These are phyloP conservation scores for Tolypocladium paradoxum DNA, from an alignment of 2,329 filamentous ascomycete species.

Conservation along the genomic window DNA sequence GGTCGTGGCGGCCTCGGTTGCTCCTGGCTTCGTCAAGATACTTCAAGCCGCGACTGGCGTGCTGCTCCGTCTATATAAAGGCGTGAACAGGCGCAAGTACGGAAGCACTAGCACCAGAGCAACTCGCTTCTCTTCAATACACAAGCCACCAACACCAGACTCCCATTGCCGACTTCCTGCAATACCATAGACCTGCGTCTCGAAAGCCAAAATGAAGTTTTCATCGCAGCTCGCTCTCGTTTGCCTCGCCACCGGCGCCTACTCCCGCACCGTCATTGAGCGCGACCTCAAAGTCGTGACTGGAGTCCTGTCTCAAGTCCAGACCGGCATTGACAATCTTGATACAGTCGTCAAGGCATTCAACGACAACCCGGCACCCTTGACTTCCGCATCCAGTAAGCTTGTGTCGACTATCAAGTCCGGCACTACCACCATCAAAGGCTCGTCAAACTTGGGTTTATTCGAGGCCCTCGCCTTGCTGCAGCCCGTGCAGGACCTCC, in stretches of 20 bases:
- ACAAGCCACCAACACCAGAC: neutral
- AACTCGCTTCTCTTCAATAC: neutral
- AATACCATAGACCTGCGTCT: neutral
- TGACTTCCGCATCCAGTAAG: neutral
- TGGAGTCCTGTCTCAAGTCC: neutral
- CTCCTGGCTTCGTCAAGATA: neutral
- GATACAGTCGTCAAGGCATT: neutral
- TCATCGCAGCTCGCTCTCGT: neutral
- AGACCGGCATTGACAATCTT: neutral
- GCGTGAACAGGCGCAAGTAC: neutral
- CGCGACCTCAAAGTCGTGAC: neutral
- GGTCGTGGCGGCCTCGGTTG: neutral
- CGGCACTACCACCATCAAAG: neutral
- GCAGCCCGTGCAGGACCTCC: neutral
- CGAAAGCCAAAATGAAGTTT: slow-evolving; percentile 2
- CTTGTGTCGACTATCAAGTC: neutral
- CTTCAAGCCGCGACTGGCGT: neutral
- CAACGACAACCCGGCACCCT: neutral
- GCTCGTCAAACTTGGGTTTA: neutral
- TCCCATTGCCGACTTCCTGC: neutral
- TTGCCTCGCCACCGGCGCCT: neutral
- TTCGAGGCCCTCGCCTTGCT: neutral
- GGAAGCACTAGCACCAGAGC: neutral
- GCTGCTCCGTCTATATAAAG: neutral
- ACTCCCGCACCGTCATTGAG: neutral